Conservation (phyloP, 2,329 filamentous ascomycete species). For the Mariannaea elegans region DNA sequence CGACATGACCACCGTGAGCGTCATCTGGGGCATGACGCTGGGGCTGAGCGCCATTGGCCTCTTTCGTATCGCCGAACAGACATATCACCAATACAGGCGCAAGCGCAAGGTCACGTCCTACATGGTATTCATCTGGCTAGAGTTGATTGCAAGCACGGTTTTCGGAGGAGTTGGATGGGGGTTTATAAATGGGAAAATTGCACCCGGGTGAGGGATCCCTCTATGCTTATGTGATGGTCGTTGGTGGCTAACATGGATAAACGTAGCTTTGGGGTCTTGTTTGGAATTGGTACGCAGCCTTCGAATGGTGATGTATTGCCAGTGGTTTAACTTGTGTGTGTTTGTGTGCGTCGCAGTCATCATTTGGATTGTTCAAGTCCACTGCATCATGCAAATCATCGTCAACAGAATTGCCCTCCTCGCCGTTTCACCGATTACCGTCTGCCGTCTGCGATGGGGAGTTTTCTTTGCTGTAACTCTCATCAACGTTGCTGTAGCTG, state of each 20-base stretch:
- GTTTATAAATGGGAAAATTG: conserved; percentile 45
- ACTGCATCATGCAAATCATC: conserved; percentile 60
- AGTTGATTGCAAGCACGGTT: conserved; percentile 45
- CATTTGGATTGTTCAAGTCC: conserved; percentile 48
- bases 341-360: conserved; percentile 32
- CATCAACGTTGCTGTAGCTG: conserved; percentile 60
- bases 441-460: conserved; percentile 53
- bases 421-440: conserved; percentile 48
- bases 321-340: background rate
- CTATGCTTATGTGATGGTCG: background rate
- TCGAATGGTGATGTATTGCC: background rate
- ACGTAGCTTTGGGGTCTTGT: conserved; percentile 42
- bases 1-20: conserved; percentile 47
- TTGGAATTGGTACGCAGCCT: conserved; percentile 31
- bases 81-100: conserved; percentile 42
- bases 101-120: conserved; percentile 48
- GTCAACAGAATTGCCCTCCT: conserved; percentile 60
- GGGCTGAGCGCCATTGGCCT: conserved; percentile 46
- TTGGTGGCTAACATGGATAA: conserved; percentile 12
- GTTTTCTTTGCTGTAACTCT: conserved; percentile 51
- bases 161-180: conserved; percentile 50
- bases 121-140: conserved; percentile 52
- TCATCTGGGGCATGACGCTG: conserved; percentile 50
- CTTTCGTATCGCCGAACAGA: conserved; percentile 48
- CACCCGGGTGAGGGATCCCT: conserved; percentile 29